These are phyloP conservation scores for Digitaria exilis DNA, from an alignment of 202 grass and related monocot genomes.

Conservation along the genomic window DNA sequence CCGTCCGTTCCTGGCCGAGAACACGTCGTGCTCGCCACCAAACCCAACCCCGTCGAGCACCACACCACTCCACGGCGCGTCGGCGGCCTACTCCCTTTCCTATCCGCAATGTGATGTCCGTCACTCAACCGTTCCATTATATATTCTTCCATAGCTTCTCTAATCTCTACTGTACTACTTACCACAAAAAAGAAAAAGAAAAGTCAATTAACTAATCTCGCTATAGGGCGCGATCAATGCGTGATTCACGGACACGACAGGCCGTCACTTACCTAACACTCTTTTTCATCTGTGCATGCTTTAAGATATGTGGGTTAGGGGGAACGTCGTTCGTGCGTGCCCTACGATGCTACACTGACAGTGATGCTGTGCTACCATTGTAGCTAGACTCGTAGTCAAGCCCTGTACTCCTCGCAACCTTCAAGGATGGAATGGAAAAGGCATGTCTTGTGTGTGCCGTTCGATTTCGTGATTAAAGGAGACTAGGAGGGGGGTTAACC, in stretches of 20 bases:
- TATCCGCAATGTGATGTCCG: too few species aligned
- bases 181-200: too few species aligned
- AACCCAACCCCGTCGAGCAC: background rate
- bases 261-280: background rate
- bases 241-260: background rate
- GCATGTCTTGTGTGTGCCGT: background rate
- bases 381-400: background rate
- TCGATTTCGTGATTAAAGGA: background rate
- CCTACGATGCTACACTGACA: background rate
- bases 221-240: background rate
- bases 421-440: background rate
- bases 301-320: background rate
- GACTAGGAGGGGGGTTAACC: constrained; percentile 1
- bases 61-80: background rate
- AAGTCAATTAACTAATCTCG: constrained; percentile 5
- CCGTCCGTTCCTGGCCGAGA: too few species aligned
- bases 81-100: too few species aligned
- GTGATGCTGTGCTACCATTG: background rate
- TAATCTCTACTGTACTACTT: background rate
- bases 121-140: too few species aligned
- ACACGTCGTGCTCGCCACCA: background rate
- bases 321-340: background rate
- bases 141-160: background rate
- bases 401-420: background rate
- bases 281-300: background rate